phyloP scores from a whole-genome alignment of 202 grass and related monocot genomes.

The Carex arenaria region DNA sequence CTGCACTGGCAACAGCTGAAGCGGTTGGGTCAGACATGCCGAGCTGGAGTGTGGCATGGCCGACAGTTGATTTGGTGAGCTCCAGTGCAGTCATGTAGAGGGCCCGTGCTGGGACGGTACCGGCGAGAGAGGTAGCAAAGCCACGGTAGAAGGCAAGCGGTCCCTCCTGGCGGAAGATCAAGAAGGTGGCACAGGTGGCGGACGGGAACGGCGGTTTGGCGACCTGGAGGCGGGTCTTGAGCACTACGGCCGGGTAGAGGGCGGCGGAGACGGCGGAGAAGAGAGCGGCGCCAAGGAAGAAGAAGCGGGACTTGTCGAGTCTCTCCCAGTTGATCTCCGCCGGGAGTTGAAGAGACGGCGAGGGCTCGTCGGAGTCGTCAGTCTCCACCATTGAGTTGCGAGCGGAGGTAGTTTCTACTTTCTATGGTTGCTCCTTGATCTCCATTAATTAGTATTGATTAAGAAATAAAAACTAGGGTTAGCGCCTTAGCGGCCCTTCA shows the following conservation, averaged over 20 bases:
- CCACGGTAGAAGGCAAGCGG: constrained; percentile 81
- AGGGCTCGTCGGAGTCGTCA: background rate
- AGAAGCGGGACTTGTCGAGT: constrained; percentile 88
- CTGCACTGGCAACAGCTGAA: constrained; percentile 47
- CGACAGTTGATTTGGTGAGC: constrained; percentile 62
- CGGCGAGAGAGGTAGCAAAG: constrained; percentile 75
- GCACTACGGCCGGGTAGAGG: constrained; percentile 79
- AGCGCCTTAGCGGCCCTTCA: background rate
- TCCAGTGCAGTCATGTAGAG: constrained; percentile 93
- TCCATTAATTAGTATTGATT: constrained; percentile 36
- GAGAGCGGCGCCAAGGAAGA: constrained; percentile 69
- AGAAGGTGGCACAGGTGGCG: constrained; percentile 31
- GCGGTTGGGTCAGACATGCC: constrained; percentile 57
- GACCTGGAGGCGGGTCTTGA: constrained; percentile 94
- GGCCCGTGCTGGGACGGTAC: constrained; percentile 81
- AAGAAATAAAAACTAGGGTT: background rate
- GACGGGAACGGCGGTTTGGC: constrained; percentile 33
- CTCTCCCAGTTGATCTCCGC: constrained; percentile 77
- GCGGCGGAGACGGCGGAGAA: constrained; percentile 75
- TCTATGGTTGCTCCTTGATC: constrained; percentile 55
- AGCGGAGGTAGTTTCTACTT: background rate
- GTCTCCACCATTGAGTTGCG: constrained; percentile 32
- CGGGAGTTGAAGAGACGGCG: constrained; percentile 49
- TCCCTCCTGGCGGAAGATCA: constrained; percentile 67
- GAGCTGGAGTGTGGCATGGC: constrained; percentile 37